Conservation (phyloP, 2,329 filamentous ascomycete genomes). For the Penicillium sp. region DNA sequence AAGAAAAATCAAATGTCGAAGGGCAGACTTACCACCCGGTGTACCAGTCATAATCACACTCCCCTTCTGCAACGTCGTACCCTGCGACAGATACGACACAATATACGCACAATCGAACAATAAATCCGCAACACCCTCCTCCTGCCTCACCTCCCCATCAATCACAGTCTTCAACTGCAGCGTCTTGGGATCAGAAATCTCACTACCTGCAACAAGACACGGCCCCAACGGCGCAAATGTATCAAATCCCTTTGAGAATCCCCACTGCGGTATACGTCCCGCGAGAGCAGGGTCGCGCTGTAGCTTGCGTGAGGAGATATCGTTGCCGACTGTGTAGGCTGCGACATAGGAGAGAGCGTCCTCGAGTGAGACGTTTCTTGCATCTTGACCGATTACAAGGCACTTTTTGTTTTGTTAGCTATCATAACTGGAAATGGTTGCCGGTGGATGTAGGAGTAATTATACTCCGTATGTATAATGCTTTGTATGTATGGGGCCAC, state of each 20-base stretch:
- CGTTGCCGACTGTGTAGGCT: slow-evolving; percentile 57
- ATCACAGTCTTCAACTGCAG: slow-evolving; percentile 50
- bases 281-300: slow-evolving; percentile 53
- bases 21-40: slow-evolving; percentile 35
- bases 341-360: slow-evolving; percentile 53
- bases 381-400: slow-evolving; percentile 54
- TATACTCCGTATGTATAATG: too few relatives aligned
- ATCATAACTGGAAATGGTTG: slow-evolving; percentile 10
- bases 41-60: slow-evolving; percentile 54
- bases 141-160: slow-evolving; percentile 51
- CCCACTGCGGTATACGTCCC: slow-evolving; percentile 56
- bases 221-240: slow-evolving; percentile 56
- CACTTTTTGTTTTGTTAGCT: slow-evolving; percentile 21
- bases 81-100: slow-evolving; percentile 33
- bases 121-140: slow-evolving; percentile 43
- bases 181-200: slow-evolving; percentile 46
- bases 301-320: slow-evolving; percentile 54
- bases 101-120: slow-evolving; percentile 46
- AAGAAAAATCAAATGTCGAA: neutral
- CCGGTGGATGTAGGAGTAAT: too few relatives aligned
- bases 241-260: slow-evolving; percentile 59
- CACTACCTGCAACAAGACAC: slow-evolving; percentile 43
- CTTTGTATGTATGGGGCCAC: too few relatives aligned
- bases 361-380: slow-evolving; percentile 49
- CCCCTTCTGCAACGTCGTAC: slow-evolving; percentile 48